Evolutionary conservation across 2,329 filamentous ascomycete genomes (phyloP).

Genomic region (Dothiorella sarmentorum): DNA sequence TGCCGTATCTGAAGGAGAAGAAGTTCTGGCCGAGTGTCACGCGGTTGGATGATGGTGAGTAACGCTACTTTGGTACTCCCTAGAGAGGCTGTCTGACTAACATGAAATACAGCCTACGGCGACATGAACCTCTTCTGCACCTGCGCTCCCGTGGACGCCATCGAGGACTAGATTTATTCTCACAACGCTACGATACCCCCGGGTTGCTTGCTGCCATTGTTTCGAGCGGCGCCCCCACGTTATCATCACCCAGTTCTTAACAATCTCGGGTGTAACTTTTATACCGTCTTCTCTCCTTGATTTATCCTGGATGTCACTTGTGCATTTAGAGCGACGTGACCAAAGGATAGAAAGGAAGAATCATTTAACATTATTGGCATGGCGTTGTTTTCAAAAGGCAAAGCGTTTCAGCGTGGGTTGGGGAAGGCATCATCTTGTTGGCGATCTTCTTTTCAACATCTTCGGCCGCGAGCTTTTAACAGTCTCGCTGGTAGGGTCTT

Average conservation of each 20-base stretch:
- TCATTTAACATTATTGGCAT: slow-evolving; percentile 3
- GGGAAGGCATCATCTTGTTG: not conserved
- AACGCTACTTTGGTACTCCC: not conserved
- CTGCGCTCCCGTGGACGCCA: slow-evolving; percentile 72
- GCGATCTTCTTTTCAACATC: slow-evolving; percentile 4
- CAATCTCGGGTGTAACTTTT: not conserved
- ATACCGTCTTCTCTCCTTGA: not conserved
- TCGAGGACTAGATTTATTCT: not conserved
- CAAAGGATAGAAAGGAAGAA: not conserved
- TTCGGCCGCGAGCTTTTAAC: slow-evolving; percentile 8
- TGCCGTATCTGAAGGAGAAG: slow-evolving; percentile 82
- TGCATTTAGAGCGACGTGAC: slow-evolving; percentile 8
- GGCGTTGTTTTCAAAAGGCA: too few species aligned
- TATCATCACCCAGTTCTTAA: slow-evolving; percentile 8
- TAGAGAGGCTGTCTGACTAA: slow-evolving; percentile 18
- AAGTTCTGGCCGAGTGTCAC: slow-evolving; percentile 95
- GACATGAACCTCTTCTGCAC: slow-evolving; percentile 94
- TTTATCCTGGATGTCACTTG: not conserved
- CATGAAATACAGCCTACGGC: slow-evolving; percentile 63
- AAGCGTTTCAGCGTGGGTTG: too few species aligned
- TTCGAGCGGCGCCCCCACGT: too few species aligned
- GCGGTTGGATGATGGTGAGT: slow-evolving; percentile 80
- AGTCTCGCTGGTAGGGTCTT: not conserved
- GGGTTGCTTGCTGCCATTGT: not conserved
- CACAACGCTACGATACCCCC: slow-evolving; percentile 6